phyloP scores from a whole-genome alignment of 2,329 filamentous ascomycete species.

The Aspergillus ochraceoroseus region DNA sequence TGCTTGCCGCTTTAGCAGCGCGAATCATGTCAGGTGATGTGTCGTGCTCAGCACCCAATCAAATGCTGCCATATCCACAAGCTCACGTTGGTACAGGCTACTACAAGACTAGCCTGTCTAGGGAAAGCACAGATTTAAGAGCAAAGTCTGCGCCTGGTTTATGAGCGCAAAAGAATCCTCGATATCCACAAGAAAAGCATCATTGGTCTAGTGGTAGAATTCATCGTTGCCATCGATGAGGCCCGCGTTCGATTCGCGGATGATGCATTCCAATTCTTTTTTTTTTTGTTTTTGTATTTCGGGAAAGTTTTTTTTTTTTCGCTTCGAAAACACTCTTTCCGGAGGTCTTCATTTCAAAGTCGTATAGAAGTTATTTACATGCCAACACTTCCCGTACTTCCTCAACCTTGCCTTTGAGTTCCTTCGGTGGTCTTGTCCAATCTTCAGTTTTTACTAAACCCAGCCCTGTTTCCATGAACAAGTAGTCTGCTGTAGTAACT shows the following conservation, averaged over 20 bases:
- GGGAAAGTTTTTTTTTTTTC: conserved; percentile 1
- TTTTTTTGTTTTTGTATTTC: conserved; percentile 11
- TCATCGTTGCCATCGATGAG: conserved; percentile 46
- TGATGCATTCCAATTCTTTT: conserved; percentile 35
- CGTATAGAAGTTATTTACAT: conserved; percentile 11
- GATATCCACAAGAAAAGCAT: conserved; percentile 25
- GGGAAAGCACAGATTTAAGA: too few species aligned
- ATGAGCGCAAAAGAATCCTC: too few species aligned
- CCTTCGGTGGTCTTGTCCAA: conserved; percentile 34
- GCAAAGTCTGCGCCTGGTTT: too few species aligned
- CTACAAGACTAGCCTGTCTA: too few species aligned
- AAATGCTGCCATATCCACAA: too few species aligned
- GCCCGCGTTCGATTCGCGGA: conserved; percentile 47
- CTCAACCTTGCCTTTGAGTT: conserved; percentile 35
- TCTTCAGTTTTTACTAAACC: conserved; percentile 32
- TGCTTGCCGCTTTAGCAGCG: conserved; percentile 13
- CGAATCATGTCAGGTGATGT: conserved; percentile 7
- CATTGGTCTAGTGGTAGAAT: conserved; percentile 46
- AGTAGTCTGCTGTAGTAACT: conserved; percentile 32
- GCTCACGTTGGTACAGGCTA: background rate
- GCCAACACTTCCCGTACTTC: conserved; percentile 20
- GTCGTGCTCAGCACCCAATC: too few species aligned
- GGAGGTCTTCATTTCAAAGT: background rate
- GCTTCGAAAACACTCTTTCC: too few species aligned
- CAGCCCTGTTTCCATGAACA: conserved; percentile 34